phyloP scores from a whole-genome alignment of 2,329 filamentous ascomycete genomes.

The Acrocalymma vagum region DNA sequence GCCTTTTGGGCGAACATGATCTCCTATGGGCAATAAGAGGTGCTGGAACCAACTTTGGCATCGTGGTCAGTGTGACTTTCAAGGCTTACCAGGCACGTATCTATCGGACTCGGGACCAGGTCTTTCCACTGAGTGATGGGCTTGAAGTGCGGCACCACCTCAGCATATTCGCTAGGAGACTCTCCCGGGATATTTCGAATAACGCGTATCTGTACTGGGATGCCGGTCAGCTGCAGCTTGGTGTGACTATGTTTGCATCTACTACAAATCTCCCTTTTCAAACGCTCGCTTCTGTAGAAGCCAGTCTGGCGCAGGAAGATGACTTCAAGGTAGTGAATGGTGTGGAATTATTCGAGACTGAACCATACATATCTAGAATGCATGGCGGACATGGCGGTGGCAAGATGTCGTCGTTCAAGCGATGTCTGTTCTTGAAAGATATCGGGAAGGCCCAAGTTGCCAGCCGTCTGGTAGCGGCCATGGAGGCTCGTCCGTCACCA shows the following conservation, averaged over 20 bases:
- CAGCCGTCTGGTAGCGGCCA: conserved; percentile 52
- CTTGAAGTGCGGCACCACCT: conserved; percentile 49
- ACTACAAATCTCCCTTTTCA: too few relatives aligned
- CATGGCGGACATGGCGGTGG: conserved; percentile 65
- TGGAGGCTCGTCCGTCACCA: conserved; percentile 59
- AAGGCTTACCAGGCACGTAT: conserved; percentile 53
- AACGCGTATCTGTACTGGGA: conserved; percentile 67
- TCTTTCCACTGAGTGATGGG: conserved; percentile 31
- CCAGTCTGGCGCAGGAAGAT: conserved; percentile 22
- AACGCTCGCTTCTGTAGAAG: conserved; percentile 6
- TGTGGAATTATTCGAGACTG: conserved; percentile 63
- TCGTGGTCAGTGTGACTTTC: conserved; percentile 64
- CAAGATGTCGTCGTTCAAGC: conserved; percentile 72
- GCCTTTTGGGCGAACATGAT: conserved; percentile 59
- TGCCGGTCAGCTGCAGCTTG: conserved; percentile 56
- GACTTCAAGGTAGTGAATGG: conserved; percentile 53
- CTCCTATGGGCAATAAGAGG: conserved; percentile 67
- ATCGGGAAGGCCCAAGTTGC: conserved; percentile 51
- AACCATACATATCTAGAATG: conserved; percentile 69
- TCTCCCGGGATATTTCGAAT: conserved; percentile 56
- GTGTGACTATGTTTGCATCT: conserved; percentile 60
- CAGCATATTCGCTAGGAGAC: conserved; percentile 50
- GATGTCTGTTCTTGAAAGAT: conserved; percentile 66
- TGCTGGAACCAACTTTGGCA: conserved; percentile 67
- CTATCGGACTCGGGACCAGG: conserved; percentile 45